phyloP scores from a whole-genome alignment of 2,329 filamentous ascomycete species.

The Cercospora citrullina region DNA sequence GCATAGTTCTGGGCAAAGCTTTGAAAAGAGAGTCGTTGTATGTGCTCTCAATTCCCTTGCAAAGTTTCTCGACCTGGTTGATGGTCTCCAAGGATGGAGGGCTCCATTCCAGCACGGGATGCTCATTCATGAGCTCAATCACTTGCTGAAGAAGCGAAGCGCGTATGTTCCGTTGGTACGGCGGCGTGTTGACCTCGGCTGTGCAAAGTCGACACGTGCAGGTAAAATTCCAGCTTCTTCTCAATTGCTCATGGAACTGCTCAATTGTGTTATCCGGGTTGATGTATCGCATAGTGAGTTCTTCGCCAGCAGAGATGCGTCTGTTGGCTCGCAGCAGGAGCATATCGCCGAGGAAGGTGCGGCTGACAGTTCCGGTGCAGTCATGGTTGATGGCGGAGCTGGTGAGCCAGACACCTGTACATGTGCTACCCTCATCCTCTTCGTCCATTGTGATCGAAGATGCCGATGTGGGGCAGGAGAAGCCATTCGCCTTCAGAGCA shows the following conservation, averaged over 20 bases:
- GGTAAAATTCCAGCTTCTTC: conserved; percentile 44
- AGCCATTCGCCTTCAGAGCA: conserved; percentile 26
- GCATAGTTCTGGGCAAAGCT: conserved; percentile 17
- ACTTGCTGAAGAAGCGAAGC: background rate
- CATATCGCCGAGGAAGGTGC: conserved; percentile 58
- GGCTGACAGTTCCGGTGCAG: conserved; percentile 50
- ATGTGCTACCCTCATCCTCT: background rate
- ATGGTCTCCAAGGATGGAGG: conserved; percentile 3
- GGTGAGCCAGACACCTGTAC: conserved; percentile 49
- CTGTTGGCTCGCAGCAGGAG: conserved; percentile 51
- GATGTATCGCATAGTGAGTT: conserved; percentile 42
- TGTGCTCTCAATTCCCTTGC: conserved; percentile 7
- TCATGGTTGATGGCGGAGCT: conserved; percentile 57
- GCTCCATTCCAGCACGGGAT: background rate
- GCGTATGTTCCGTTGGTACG: conserved; percentile 5
- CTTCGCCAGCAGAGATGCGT: conserved; percentile 48
- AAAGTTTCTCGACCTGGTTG: conserved; percentile 16
- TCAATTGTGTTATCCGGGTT: conserved; percentile 27
- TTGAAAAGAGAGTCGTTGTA: conserved; percentile 20
- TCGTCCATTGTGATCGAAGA: background rate
- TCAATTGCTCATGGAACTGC: conserved; percentile 36
- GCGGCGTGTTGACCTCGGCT: conserved; percentile 17
- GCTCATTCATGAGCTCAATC: background rate
- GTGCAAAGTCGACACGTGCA: conserved; percentile 47
- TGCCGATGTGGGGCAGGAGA: conserved; percentile 11